These are phyloP conservation scores for Aspergillus sp. DNA, from an alignment of 2,329 filamentous ascomycete genomes.

Conservation along the genomic window DNA sequence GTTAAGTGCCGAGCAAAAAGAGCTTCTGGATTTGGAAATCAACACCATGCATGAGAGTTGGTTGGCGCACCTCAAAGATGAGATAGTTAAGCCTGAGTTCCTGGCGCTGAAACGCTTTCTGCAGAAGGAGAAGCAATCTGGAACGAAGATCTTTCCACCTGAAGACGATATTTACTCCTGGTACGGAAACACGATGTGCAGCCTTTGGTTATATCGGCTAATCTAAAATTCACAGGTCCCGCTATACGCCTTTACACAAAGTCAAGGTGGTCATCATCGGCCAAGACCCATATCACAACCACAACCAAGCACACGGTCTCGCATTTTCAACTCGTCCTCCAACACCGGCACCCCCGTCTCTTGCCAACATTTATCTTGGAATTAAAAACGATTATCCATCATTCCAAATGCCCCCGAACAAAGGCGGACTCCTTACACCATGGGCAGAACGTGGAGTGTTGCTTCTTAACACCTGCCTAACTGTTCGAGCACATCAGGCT, in stretches of 20 bases:
- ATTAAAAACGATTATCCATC: constrained; percentile 84
- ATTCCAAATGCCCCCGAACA: constrained; percentile 73
- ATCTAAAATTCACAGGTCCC: constrained; percentile 66
- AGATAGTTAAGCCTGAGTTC: constrained; percentile 76
- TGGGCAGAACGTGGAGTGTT: constrained; percentile 95
- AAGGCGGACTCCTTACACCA: constrained; percentile 78
- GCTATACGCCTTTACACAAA: constrained; percentile 81
- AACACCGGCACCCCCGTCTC: constrained; percentile 81
- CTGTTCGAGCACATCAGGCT: constrained; percentile 83
- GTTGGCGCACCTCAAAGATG: constrained; percentile 85
- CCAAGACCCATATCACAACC: constrained; percentile 96
- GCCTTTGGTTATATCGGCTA: neutral
- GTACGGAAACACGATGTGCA: constrained; percentile 50
- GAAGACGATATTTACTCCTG: constrained; percentile 90
- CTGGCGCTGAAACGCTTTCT: constrained; percentile 86
- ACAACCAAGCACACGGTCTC: constrained; percentile 92
- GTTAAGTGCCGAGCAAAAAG: constrained; percentile 77
- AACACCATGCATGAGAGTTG: constrained; percentile 89
- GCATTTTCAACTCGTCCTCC: constrained; percentile 93
- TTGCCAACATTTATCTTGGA: constrained; percentile 89
- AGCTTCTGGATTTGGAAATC: constrained; percentile 84
- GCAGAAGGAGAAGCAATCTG: constrained; percentile 69
- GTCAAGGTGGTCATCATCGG: constrained; percentile 94
- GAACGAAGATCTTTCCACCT: constrained; percentile 83
- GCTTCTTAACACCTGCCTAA: constrained; percentile 91